phyloP scores from a whole-genome alignment of 2,329 filamentous ascomycete genomes.

The Mollisiaceae sp. region DNA sequence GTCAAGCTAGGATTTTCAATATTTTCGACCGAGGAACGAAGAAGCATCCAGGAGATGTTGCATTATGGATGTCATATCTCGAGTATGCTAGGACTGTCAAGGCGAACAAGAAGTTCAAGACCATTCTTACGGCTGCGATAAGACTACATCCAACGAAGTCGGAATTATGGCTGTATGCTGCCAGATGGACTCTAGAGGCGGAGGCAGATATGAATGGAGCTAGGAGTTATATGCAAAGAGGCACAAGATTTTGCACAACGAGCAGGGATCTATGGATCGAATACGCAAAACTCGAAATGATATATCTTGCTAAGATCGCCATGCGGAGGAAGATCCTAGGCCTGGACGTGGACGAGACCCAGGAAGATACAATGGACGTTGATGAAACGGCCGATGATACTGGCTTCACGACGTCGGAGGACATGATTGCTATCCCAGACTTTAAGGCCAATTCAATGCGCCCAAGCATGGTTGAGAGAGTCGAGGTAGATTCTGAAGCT shows the following conservation, averaged over 20 bases:
- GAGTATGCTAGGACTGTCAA: conserved; percentile 75
- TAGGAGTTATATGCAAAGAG: conserved; percentile 84
- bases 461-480: conserved; percentile 50
- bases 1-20: conserved; percentile 83
- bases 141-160: conserved; percentile 84
- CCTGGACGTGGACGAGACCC: conserved; percentile 55
- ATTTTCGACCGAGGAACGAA: conserved; percentile 86
- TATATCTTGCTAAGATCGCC: conserved; percentile 84
- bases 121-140: conserved; percentile 70
- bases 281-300: conserved; percentile 90
- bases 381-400: conserved; percentile 49
- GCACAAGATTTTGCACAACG: conserved; percentile 84
- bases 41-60: conserved; percentile 81
- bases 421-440: conserved; percentile 61
- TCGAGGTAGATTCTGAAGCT: conserved; percentile 60
- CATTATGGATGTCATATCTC: conserved; percentile 90
- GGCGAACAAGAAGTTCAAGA: conserved; percentile 69
- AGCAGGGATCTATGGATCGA: conserved; percentile 82
- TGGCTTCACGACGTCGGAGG: conserved; percentile 48
- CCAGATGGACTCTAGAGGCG: conserved; percentile 76
- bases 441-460: conserved; percentile 48
- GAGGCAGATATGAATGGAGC: conserved; percentile 89
- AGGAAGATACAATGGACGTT: conserved; percentile 50
- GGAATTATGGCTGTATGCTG: conserved; percentile 84
- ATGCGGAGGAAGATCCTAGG: conserved; percentile 72